These are phyloP conservation scores for Beauveria varroae DNA, from an alignment of 2,329 filamentous ascomycete species.

Conservation along the genomic window DNA sequence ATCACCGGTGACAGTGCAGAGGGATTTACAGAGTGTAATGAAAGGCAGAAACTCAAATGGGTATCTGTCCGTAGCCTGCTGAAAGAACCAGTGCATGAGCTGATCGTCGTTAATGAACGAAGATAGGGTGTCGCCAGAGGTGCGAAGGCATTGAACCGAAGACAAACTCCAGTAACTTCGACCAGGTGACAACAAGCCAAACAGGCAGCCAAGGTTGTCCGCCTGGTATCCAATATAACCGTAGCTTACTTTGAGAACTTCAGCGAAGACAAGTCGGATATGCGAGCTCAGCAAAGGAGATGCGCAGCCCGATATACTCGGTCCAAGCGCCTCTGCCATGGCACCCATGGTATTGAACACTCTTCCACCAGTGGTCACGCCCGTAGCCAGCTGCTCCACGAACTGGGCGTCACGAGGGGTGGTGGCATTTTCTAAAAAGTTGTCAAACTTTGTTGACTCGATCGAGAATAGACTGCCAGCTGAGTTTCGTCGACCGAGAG, in stretches of 20 bases:
- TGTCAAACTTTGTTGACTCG: constrained; percentile 51
- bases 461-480: constrained; percentile 56
- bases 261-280: constrained; percentile 58
- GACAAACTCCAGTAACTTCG: constrained; percentile 47
- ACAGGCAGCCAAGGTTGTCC: constrained; percentile 59
- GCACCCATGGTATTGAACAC: constrained; percentile 47
- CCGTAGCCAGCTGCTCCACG: constrained; percentile 41
- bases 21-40: constrained; percentile 59
- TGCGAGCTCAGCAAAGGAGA: constrained; percentile 51
- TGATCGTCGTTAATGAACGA: constrained; percentile 29
- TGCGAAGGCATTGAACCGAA: constrained; percentile 24
- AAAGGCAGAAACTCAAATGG: constrained; percentile 82
- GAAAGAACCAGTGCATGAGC: constrained; percentile 53
- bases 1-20: constrained; percentile 36
- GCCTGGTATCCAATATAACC: constrained; percentile 64
- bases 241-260: constrained; percentile 61
- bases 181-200: constrained; percentile 55
- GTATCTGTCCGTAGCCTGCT: constrained; percentile 67
- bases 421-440: constrained; percentile 44
- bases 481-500: constrained; percentile 45
- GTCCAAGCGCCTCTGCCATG: constrained; percentile 42
- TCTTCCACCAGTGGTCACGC: constrained; percentile 40
- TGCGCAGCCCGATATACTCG: constrained; percentile 39
- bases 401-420: constrained; percentile 44
- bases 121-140: constrained; percentile 26